Evolutionary conservation across 2,329 filamentous ascomycete genomes (phyloP).

Genomic region (Aspergillus quadricinctus): DNA sequence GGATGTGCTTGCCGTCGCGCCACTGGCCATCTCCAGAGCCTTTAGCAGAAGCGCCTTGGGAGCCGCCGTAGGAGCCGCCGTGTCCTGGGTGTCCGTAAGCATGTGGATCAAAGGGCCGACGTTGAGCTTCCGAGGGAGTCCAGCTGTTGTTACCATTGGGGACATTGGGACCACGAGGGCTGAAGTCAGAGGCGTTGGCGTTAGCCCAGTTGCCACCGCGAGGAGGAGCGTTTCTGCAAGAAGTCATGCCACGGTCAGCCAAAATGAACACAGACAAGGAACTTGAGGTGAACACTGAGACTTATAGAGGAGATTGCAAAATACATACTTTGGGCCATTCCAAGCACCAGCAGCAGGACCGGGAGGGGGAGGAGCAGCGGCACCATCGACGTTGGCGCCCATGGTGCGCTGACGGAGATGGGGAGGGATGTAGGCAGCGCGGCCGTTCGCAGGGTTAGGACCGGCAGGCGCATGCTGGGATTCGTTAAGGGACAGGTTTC

Average conservation of each 20-base stretch:
- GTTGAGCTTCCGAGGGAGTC: conserved; percentile 33
- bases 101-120: conserved; percentile 54
- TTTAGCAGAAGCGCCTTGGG: conserved; percentile 49
- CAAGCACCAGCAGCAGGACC: conserved; percentile 24
- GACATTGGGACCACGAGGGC: conserved; percentile 34
- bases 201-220: conserved; percentile 50
- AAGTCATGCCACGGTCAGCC: conserved; percentile 12
- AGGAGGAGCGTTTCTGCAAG: conserved; percentile 26
- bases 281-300: background rate
- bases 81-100: conserved; percentile 58
- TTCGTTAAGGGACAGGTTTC: conserved; percentile 51
- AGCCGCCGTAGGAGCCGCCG: conserved; percentile 25
- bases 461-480: conserved; percentile 54
- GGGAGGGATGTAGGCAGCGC: conserved; percentile 62
- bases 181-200: conserved; percentile 57
- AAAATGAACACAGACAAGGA: conserved; percentile 3
- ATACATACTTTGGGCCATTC: conserved; percentile 33
- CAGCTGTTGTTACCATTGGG: conserved; percentile 38
- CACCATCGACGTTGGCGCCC: conserved; percentile 38
- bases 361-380: conserved; percentile 27
- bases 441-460: conserved; percentile 45
- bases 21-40: conserved; percentile 94
- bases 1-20: conserved; percentile 93
- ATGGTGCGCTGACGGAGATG: conserved; percentile 51
- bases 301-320: background rate